phyloP scores from a whole-genome alignment of 225 moss, liverwort and hornwort genomes.

The Neckera pumila region DNA sequence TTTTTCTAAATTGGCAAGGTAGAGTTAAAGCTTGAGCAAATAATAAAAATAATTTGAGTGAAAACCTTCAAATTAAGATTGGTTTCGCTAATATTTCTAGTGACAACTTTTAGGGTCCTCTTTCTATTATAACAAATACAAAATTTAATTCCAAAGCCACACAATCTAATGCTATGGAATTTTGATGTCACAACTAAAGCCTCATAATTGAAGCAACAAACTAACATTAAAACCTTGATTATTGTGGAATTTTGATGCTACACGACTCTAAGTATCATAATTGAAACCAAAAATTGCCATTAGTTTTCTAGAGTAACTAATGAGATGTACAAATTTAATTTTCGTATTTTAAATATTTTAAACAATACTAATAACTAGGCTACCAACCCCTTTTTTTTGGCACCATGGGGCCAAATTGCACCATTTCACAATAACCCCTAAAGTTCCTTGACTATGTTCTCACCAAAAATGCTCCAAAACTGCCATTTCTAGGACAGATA shows the following conservation, averaged over 20 bases:
- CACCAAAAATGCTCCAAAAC: too few relatives aligned
- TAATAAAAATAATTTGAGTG: neutral
- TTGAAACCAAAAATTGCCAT: neutral
- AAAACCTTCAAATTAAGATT: neutral
- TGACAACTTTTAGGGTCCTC: neutral
- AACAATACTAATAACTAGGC: neutral
- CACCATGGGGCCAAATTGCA: too few relatives aligned
- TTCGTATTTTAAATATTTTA: neutral
- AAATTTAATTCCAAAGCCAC: neutral
- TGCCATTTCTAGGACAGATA: too few relatives aligned
- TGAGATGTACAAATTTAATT: too few relatives aligned
- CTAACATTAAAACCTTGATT: too few relatives aligned
- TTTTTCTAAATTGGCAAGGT: neutral
- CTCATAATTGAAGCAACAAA: neutral
- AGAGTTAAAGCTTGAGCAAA: neutral
- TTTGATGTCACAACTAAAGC: neutral
- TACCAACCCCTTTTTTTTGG: too few relatives aligned
- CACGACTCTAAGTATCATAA: too few relatives aligned
- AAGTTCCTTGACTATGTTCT: too few relatives aligned
- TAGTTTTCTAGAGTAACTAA: neutral
- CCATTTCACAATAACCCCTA: too few relatives aligned
- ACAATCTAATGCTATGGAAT: neutral
- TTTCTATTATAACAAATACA: neutral
- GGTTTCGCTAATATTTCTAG: neutral
- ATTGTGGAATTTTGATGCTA: too few relatives aligned